Conservation (phyloP, 371 early-diverging fungal genomes). For the Apophysomyces ossiformis region DNA sequence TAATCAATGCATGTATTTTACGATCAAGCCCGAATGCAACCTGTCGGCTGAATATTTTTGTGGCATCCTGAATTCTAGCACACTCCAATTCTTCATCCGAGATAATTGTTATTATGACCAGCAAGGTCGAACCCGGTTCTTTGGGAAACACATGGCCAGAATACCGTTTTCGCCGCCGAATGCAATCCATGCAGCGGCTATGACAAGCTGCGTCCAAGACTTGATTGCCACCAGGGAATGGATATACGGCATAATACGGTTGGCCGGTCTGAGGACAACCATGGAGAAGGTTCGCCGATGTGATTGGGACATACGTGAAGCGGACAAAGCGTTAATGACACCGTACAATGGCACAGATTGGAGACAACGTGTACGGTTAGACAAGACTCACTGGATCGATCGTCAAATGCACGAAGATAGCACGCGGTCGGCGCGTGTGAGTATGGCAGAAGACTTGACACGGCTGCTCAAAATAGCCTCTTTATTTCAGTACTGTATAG, state of each 20-base stretch:
- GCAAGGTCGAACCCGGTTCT: constrained; percentile 66
- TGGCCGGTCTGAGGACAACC: constrained; percentile 11
- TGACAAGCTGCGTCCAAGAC: constrained; percentile 29
- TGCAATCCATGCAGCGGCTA: constrained; percentile 12
- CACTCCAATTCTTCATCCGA: constrained; percentile 57
- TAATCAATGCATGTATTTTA: constrained; percentile 68
- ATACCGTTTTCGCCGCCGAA: constrained; percentile 62
- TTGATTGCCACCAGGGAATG: constrained; percentile 23
- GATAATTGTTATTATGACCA: constrained; percentile 65
- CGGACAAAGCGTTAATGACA: constrained; percentile 11
- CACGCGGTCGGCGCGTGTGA: neutral
- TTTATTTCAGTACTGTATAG: constrained; percentile 45
- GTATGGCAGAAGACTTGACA: constrained; percentile 9
- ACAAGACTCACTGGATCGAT: neutral
- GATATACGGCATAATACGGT: constrained; percentile 26
- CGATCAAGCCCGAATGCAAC: constrained; percentile 34
- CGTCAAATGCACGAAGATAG: constrained; percentile 17
- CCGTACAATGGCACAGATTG: neutral
- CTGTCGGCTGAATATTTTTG: constrained; percentile 51
- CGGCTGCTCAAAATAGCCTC: constrained; percentile 33
- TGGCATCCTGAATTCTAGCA: constrained; percentile 61
- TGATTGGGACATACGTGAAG: constrained; percentile 31
- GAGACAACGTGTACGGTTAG: neutral
- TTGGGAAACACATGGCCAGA: constrained; percentile 66
- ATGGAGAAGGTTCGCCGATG: constrained; percentile 41